phyloP scores from a whole-genome alignment of 495 filamentous ascomycete species.

The Alectoria sarmentosa region DNA sequence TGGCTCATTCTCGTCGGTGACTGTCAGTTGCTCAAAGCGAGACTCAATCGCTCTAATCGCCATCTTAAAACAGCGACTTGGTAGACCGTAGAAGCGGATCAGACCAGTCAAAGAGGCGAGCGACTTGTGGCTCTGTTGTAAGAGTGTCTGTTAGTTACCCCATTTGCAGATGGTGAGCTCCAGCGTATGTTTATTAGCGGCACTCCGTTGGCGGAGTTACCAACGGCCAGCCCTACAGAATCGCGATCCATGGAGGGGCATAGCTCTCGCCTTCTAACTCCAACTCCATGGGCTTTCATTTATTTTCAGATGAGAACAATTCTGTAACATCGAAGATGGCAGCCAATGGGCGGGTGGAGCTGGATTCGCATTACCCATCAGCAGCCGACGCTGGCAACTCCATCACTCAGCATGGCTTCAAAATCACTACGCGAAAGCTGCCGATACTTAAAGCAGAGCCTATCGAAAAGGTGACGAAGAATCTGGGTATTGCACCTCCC shows the following conservation, averaged over 20 bases:
- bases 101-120: not conserved
- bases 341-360: slow-evolving; percentile 8
- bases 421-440: slow-evolving; percentile 70
- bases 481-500: slow-evolving; percentile 76
- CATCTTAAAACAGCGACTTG: slow-evolving; percentile 32
- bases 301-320: not conserved
- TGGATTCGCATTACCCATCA: slow-evolving; percentile 13
- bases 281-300: not conserved
- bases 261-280: not conserved
- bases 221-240: not conserved
- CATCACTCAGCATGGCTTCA: slow-evolving; percentile 53
- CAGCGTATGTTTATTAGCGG: not conserved
- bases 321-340: slow-evolving; percentile 6
- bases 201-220: not conserved
- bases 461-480: slow-evolving; percentile 76
- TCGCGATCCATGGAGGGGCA: too few relatives aligned
- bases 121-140: not conserved
- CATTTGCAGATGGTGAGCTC: not conserved
- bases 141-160: not conserved
- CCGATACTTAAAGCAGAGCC: slow-evolving; percentile 87
- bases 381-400: slow-evolving; percentile 25
- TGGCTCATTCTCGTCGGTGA: slow-evolving; percentile 72
- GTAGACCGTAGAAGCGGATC: not conserved
- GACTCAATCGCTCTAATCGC: slow-evolving; percentile 60
- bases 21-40: slow-evolving; percentile 73